Evolutionary conservation across 768 basidiomycete genomes (phyloP).

Genomic region (Boletus rufocinnamomeus): DNA sequence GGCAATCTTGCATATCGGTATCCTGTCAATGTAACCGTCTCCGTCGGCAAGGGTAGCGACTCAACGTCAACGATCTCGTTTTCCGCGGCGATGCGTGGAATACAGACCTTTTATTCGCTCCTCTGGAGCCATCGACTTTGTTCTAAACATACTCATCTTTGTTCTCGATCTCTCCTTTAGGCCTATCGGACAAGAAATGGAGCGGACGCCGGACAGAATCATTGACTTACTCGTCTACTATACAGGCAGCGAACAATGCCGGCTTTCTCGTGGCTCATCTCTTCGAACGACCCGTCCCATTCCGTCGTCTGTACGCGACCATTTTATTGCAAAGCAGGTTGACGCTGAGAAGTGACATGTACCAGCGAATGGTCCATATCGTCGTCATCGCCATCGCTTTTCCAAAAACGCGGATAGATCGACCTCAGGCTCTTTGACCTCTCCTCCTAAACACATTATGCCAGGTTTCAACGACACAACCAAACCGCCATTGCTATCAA

Average conservation of each 20-base stretch:
- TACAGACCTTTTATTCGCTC: no score
- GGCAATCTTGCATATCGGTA: no score
- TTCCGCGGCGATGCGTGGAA: no score
- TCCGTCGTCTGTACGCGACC: constrained; percentile 59
- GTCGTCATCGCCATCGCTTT: constrained; percentile 58
- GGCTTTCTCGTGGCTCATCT: constrained; percentile 66
- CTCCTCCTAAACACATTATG: neutral
- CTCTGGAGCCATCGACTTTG: no score
- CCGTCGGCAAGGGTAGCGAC: no score
- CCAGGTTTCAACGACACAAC: neutral
- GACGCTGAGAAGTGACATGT: constrained; percentile 44
- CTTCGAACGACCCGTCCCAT: constrained; percentile 68
- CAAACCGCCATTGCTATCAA: neutral
- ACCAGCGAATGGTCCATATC: constrained; percentile 59
- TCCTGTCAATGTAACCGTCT: no score
- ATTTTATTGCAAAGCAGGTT: constrained; percentile 42
- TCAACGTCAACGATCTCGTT: no score
- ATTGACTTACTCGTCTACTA: no score
- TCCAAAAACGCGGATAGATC: constrained; percentile 49
- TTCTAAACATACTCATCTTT: no score
- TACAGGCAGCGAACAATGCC: constrained; percentile 9
- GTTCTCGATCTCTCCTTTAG: neutral
- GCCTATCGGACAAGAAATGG: neutral
- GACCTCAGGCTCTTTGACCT: neutral
- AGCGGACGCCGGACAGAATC: no score